Conservation (phyloP, 1,139 yeast genomes). For the Wickerhamiella infanticola region DNA sequence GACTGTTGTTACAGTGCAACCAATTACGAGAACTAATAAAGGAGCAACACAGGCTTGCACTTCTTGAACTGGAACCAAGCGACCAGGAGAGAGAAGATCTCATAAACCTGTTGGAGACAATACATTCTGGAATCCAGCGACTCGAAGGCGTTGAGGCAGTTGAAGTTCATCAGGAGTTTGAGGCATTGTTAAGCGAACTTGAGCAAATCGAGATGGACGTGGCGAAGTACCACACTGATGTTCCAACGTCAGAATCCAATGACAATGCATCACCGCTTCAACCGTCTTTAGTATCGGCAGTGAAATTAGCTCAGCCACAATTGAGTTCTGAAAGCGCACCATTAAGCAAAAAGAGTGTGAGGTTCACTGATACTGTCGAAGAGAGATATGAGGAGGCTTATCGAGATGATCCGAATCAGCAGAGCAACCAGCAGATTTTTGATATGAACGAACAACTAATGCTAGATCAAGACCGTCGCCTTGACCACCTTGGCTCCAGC, state of each 20-base stretch:
- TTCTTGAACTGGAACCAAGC: constrained; percentile 36
- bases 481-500: constrained; percentile 43
- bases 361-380: constrained; percentile 23
- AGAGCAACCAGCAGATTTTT: constrained; percentile 27
- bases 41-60: constrained; percentile 35
- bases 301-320: background rate
- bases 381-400: constrained; percentile 23
- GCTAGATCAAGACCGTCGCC: constrained; percentile 43
- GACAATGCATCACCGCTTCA: background rate
- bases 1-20: constrained; percentile 17
- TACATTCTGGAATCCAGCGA: constrained; percentile 23
- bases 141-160: constrained; percentile 16
- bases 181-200: constrained; percentile 4
- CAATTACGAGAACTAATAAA: constrained; percentile 33
- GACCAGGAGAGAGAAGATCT: constrained; percentile 40
- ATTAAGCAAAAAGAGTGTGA: constrained; percentile 20
- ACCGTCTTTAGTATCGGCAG: constrained; percentile 7
- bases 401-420: constrained; percentile 28
- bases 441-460: constrained; percentile 46
- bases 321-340: constrained; percentile 3
- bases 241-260: background rate
- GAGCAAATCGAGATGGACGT: constrained; percentile 8
- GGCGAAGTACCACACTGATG: background rate
- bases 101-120: constrained; percentile 28
- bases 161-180: constrained; percentile 3